Percentiles rank a stretch among this genome's conserved stretches.
These are phyloP conservation scores for Naganishia vishniacii DNA, from an alignment of 768 basidiomycete species.

Conservation along the genomic window DNA sequence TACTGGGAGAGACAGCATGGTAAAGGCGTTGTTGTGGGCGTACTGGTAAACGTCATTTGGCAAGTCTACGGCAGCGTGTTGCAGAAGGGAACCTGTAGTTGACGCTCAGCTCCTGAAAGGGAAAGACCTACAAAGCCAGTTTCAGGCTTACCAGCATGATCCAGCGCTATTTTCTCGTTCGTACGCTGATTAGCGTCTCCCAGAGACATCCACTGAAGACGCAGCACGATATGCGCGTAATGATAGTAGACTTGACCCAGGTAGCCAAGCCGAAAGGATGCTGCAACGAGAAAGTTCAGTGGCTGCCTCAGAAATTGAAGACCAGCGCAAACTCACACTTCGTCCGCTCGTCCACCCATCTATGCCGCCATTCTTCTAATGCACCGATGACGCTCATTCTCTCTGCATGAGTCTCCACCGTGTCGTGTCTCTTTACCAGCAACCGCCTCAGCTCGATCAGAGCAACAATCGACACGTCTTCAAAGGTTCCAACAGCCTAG, in stretches of 20 bases:
- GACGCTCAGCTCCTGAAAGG: not conserved
- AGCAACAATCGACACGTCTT: constrained; percentile 23
- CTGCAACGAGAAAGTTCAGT: not conserved
- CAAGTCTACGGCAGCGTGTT: constrained; percentile 12
- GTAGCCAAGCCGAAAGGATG: constrained; percentile 18
- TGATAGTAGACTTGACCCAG: constrained; percentile 24
- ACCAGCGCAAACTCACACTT: not conserved
- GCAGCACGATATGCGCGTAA: constrained; percentile 18
- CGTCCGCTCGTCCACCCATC: constrained; percentile 4
- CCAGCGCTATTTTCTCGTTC: constrained; percentile 15
- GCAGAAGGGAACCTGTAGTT: not conserved
- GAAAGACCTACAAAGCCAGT: too few species aligned
- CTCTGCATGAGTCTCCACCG: not conserved
- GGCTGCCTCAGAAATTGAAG: too few species aligned
- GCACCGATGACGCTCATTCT: constrained; percentile 8
- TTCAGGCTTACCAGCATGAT: constrained; percentile 20
- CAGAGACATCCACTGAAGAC: constrained; percentile 11
- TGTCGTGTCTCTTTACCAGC: constrained; percentile 13
- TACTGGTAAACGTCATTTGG: constrained; percentile 12
- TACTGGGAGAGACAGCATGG: constrained; percentile 16
- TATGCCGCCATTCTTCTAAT: constrained; percentile 12
- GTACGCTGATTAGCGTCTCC: constrained; percentile 3
- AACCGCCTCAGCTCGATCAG: constrained; percentile 15
- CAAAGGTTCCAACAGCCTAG: constrained; percentile 4
- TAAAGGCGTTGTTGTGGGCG: constrained; percentile 24